phyloP scores from a whole-genome alignment of 345 rosid species.

The Euphorbia tirucalli region DNA sequence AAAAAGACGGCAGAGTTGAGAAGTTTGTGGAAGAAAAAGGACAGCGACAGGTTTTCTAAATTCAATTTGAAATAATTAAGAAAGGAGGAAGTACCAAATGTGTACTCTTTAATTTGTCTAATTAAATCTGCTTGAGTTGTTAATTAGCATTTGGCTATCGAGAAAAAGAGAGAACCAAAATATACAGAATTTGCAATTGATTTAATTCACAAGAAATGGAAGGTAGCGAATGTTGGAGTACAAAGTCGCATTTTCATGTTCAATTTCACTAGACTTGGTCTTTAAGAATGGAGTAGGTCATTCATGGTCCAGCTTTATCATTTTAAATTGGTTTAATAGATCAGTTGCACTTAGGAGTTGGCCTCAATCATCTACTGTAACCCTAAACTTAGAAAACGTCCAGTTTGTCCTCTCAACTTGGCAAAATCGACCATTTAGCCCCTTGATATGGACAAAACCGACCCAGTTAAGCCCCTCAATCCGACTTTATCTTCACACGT shows the following conservation, averaged over 20 bases:
- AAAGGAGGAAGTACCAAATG: neutral
- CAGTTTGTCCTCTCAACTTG: no score
- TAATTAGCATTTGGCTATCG: neutral
- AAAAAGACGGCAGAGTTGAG: neutral
- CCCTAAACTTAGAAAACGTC: no score
- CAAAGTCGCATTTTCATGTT: neutral
- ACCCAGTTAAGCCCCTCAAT: no score
- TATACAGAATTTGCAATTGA: neutral
- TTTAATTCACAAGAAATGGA: neutral
- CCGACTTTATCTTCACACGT: no score
- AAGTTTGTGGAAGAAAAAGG: neutral
- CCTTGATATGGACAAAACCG: no score
- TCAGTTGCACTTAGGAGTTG: no score
- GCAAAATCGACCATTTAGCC: no score
- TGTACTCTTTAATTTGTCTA: neutral
- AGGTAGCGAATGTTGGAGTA: neutral
- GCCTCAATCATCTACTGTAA: no score
- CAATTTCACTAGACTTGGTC: neutral
- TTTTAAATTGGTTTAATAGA: no score
- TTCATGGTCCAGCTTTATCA: neutral
- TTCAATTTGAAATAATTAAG: neutral
- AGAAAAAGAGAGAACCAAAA: no score
- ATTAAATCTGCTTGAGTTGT: neutral
- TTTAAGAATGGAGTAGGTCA: neutral
- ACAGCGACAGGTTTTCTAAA: neutral